phyloP scores from a whole-genome alignment of 2,329 filamentous ascomycete species.

The Ascocoryne sarcoides region DNA sequence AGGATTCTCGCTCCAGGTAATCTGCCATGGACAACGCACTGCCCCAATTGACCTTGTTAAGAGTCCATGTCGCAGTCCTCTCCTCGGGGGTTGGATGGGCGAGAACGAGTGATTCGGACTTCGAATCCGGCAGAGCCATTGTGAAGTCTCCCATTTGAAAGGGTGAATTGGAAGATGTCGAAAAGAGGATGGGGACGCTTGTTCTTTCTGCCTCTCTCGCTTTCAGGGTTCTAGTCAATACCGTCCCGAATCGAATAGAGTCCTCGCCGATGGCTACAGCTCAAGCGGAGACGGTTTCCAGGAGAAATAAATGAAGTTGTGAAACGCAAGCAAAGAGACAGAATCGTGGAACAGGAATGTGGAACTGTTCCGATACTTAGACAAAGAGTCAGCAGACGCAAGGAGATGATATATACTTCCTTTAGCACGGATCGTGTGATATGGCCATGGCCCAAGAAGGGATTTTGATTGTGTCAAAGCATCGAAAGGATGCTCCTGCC shows the following conservation, averaged over 20 bases:
- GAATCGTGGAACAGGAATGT: constrained; percentile 2
- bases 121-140: constrained; percentile 17
- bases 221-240: no score
- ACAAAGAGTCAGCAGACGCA: constrained; percentile 8
- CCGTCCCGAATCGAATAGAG: no score
- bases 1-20: constrained; percentile 52
- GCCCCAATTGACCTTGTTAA: constrained; percentile 51
- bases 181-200: constrained; percentile 7
- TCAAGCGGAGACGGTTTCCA: no score
- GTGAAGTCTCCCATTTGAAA: constrained; percentile 3
- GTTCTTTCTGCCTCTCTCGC: background rate
- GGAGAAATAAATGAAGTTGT: background rate
- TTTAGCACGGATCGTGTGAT: constrained; percentile 7
- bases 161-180: no score
- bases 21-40: constrained; percentile 42
- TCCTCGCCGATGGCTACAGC: no score
- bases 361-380: constrained; percentile 5
- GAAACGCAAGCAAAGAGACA: background rate
- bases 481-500: background rate
- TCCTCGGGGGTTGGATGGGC: constrained; percentile 49
- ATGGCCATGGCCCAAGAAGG: background rate
- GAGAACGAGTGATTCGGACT: constrained; percentile 36
- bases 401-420: constrained; percentile 9
- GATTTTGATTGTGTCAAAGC: constrained; percentile 10
- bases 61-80: constrained; percentile 43